phyloP scores from a whole-genome alignment of 2,329 filamentous ascomycete genomes.

The Talaromyces islandicus region DNA sequence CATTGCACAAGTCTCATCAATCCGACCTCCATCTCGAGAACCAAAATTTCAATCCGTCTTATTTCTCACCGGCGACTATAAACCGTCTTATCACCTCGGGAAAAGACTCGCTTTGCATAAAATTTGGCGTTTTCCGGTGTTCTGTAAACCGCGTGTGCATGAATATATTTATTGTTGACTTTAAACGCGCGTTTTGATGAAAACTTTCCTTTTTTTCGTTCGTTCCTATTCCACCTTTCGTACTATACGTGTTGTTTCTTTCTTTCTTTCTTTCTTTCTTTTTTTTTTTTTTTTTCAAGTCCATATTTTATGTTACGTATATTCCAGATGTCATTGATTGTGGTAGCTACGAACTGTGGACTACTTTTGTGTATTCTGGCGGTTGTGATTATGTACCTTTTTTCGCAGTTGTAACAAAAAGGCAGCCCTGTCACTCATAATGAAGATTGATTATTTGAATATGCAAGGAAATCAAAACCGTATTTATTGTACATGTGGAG shows the following conservation, averaged over 20 bases:
- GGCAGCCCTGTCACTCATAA: not conserved
- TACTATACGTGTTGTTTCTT: not conserved
- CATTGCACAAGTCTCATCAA: not conserved
- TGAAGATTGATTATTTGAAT: not conserved
- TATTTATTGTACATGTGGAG: not conserved
- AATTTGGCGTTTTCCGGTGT: not conserved
- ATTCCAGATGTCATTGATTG: not conserved
- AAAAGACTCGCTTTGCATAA: not conserved
- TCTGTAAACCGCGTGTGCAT: not conserved
- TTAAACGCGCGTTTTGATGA: not conserved
- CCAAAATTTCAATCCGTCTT: not conserved
- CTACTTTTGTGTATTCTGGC: not conserved
- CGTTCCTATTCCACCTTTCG: not conserved
- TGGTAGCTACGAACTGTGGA: not conserved
- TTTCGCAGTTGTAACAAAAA: not conserved
- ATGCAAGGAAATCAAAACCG: not conserved
- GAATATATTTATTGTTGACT: not conserved
- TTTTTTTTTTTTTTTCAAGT: not conserved
- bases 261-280: not conserved
- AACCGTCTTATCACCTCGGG: not conserved
- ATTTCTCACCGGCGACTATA: not conserved
- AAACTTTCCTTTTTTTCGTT: slow-evolving; percentile 8
- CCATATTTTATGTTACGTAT: not conserved
- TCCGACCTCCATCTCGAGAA: not conserved
- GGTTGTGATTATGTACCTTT: not conserved